Percentiles rank a stretch among this genome's conserved stretches.
These are phyloP conservation scores for Dalbergia oliveri DNA, from an alignment of 306 rosid species.

Conservation along the genomic window DNA sequence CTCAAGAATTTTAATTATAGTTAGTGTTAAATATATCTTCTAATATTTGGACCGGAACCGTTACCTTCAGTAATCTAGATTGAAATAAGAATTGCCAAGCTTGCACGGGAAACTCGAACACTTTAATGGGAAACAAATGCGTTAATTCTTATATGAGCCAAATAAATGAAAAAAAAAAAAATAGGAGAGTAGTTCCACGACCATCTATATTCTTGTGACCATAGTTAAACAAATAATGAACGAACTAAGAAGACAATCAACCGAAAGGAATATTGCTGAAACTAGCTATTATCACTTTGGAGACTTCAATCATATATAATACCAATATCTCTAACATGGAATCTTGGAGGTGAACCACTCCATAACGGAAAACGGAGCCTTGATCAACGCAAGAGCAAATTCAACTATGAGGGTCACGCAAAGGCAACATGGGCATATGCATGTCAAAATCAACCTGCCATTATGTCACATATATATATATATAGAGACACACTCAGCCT, in stretches of 20 bases:
- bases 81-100: too few relatives aligned
- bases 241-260: slow-evolving; percentile 15
- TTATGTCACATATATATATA: too few relatives aligned
- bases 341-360: slow-evolving; percentile 88
- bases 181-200: neutral
- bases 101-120: too few relatives aligned
- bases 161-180: neutral
- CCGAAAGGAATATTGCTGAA: neutral
- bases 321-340: slow-evolving; percentile 64
- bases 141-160: neutral
- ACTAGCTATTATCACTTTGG: neutral
- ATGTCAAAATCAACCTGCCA: slow-evolving; percentile 69
- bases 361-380: slow-evolving; percentile 80
- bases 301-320: neutral
- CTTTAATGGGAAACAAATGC: neutral
- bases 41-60: too few relatives aligned
- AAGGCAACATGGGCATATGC: slow-evolving; percentile 91
- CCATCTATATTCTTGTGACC: neutral
- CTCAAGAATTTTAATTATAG: too few relatives aligned
- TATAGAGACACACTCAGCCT: too few relatives aligned
- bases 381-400: slow-evolving; percentile 73
- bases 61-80: too few relatives aligned
- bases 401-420: slow-evolving; percentile 81
- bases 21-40: too few relatives aligned
- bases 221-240: slow-evolving; percentile 26